phyloP scores from a whole-genome alignment of 768 basidiomycete species.

The Filobasidium wieringae region DNA sequence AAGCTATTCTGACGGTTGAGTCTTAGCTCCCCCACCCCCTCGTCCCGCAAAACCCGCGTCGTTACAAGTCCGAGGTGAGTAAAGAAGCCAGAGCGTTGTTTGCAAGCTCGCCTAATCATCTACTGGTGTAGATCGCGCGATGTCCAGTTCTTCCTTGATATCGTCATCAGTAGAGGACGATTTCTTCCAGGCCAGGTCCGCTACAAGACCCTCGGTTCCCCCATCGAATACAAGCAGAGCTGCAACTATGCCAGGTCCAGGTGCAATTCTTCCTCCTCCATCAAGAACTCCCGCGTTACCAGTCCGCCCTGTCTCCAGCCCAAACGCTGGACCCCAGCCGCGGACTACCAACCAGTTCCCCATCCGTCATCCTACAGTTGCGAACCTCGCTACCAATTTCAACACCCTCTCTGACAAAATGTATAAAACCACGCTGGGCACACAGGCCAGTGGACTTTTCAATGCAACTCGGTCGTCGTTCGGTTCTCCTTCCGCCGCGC shows the following conservation, averaged over 20 bases:
- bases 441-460: not conserved
- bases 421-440: not conserved
- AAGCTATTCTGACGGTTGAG: not conserved
- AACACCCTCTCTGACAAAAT: not conserved
- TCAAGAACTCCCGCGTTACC: not conserved
- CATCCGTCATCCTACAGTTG: not conserved
- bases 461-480: not conserved
- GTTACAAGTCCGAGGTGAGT: not conserved
- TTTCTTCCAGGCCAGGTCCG: slow-evolving; percentile 3
- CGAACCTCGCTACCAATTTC: not conserved
- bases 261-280: not conserved
- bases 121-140: not conserved
- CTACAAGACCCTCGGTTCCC: not conserved
- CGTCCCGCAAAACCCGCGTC: not conserved
- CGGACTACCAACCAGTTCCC: too few species aligned
- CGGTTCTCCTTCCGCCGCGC: not conserved
- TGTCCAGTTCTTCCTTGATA: slow-evolving; percentile 1
- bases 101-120: not conserved
- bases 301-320: too few species aligned
- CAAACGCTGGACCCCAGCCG: too few species aligned
- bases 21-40: slow-evolving; percentile 2
- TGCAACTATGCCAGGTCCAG: too few species aligned
- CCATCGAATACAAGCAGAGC: too few species aligned
- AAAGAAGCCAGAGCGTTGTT: too few species aligned
- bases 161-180: slow-evolving; percentile 9